Evolutionary conservation across 768 basidiomycete species (phyloP).

Genomic region (Termitomyces sp.): DNA sequence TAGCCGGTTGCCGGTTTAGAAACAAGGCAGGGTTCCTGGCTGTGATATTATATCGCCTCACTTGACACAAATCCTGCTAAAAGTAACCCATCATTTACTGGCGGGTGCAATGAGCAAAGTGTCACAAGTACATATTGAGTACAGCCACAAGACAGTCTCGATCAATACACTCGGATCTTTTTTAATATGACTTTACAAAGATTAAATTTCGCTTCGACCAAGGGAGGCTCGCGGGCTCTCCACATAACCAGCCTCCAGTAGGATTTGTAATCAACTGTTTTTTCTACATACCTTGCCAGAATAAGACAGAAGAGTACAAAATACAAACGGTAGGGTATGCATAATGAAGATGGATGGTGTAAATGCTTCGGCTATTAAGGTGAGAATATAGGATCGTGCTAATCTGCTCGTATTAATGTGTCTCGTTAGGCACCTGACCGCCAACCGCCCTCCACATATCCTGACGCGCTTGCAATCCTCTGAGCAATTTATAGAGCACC

Average conservation of each 20-base stretch:
- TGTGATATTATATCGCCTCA: neutral
- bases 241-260: too few relatives aligned
- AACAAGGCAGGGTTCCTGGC: neutral
- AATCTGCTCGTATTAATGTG: neutral
- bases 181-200: neutral
- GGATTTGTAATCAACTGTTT: neutral
- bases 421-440: slow-evolving; percentile 2
- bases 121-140: too few relatives aligned
- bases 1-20: neutral
- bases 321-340: neutral
- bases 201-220: neutral
- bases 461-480: slow-evolving; percentile 80
- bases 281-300: neutral
- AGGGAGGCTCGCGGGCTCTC: too few relatives aligned
- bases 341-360: neutral
- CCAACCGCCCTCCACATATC: slow-evolving; percentile 30
- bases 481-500: slow-evolving; percentile 77
- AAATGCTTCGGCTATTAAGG: neutral
- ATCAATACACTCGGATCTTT: neutral
- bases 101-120: neutral
- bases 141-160: neutral
- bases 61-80: neutral
- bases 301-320: neutral
- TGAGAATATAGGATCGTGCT: neutral
- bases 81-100: neutral